A percentile compares a stretch with the other conserved stretches of the same genome.
Evolutionary conservation across 805 yeast genomes (phyloP).

Genomic region (Maudiozyma barnettii): DNA sequence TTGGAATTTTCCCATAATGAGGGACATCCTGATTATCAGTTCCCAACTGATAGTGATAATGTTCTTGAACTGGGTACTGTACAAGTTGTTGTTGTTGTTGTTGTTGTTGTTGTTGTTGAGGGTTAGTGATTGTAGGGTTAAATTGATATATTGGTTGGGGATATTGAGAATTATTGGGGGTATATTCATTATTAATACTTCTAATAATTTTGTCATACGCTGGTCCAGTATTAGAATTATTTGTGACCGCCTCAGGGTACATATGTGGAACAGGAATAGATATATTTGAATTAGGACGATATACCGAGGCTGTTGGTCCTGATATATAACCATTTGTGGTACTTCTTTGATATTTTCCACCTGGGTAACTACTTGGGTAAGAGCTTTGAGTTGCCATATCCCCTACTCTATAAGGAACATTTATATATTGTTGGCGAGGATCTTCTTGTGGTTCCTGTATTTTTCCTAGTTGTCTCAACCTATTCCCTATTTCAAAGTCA

Average conservation of each 20-base stretch:
- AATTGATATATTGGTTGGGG: background rate
- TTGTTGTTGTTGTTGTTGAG: background rate
- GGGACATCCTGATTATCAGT: background rate
- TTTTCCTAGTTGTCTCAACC: background rate
- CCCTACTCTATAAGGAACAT: background rate
- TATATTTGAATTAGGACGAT: background rate
- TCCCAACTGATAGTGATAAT: background rate
- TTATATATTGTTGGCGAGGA: background rate
- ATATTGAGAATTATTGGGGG: background rate
- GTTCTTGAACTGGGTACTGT: background rate
- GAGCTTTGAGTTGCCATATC: background rate
- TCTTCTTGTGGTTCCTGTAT: background rate
- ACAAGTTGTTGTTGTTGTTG: background rate
- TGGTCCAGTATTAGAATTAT: background rate
- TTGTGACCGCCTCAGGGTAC: background rate
- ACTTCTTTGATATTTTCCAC: background rate
- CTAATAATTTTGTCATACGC: background rate
- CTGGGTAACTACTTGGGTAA: background rate
- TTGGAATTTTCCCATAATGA: background rate
- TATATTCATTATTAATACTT: background rate
- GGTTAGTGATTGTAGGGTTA: background rate
- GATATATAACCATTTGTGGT: background rate
- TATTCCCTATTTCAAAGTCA: background rate
- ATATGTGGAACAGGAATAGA: background rate
- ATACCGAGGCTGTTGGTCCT: background rate